Base-by-base conservation (phyloP, 306 rosid species). In the Corylus americana region DNA sequence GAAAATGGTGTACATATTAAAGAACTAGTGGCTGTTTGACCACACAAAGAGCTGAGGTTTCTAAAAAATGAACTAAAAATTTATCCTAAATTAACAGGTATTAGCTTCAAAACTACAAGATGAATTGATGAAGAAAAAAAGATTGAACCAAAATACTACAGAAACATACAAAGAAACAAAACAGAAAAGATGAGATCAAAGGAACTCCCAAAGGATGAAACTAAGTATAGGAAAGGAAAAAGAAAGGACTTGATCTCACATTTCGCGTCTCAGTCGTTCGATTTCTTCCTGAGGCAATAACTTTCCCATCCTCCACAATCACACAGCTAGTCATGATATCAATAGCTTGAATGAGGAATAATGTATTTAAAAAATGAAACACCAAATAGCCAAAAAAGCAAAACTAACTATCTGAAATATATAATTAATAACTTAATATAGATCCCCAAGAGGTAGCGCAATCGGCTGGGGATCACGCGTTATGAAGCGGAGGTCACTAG, bases 201-300 rank as follows among this genome's bases (percentile, higher is more conserved):
- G 74, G 44, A 77, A 14, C 62, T 42, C 45, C 37, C 47, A 77
- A 31, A 50, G 16, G 50, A 74, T 62, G 59, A 29, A 69, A 45
- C 27, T 17, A 73, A 79, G 25, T 22, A 77, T 48, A 50, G 5
- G 37, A 62, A 47, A 49, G 17, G 12, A 47, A 82, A 2, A 54
- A 71, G 55, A 49, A 75, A 74, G 74, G 59, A 42, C 27, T 39
- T n/a, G 20, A 55, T 69, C 44, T 84, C 88, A 93, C 99, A 78
- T 95, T 90, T 77, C 94, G 91, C 14, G 98, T 87, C 92, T 93
- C 94, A 2, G 79, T 93, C 47, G 99, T 90, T 74, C 86, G 88
- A 73, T 95, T 95, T 83, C 99, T 91, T 83, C 99, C 99, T 0
- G 86, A 84, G 74, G 99, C 85, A 73, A 95, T 79, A 77, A 88